Evolutionary conservation across 495 filamentous ascomycete species (phyloP), one percentile per base, ranked within the genome.

Genomic region (Amphirosellinia nigrospora): DNA sequence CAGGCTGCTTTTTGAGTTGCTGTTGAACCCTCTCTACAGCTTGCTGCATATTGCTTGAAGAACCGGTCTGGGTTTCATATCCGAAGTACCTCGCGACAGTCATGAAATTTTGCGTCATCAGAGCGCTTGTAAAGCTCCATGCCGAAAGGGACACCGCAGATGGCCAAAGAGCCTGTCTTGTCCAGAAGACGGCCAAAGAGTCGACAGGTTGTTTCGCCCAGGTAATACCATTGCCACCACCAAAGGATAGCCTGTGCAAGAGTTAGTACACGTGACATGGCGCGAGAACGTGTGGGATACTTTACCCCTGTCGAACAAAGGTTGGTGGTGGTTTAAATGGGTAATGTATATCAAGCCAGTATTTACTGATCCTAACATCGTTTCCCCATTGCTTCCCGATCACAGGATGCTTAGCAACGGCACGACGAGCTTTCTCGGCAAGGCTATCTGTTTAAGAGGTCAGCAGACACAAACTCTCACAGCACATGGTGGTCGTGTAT

Each of bases 271-370:
- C 34, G 23, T 19, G 2, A n/a, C 59, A 36, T 41, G n/a, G 21
- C 28, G 4, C 8, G 23, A 34, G 21, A 2, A 39, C 1, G 8
- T 26, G 15, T 43, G 6, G 15, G 11, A 15, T 11, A 46, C 78
- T 32, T 28, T 80, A 85, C 83, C 82, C 83, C 52, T 72, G 71
- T 28, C 74, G 74, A 50, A 78, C 74, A 66, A 78, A 82, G 34
- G 72, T 78, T n/a, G 82, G 82, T 8, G 83, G 80, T 48, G 82
- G 80, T 10, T 67, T 70, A 26, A 66, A 72, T 0, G 83, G 83
- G 59, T 79, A 84, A 19, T 79, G 72, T 3, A 84, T 50, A 26
- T 84, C 79, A 52, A 85, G 72, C 81, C 80, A 83, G 43, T 59
- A 75, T 46, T 68, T 72, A 13, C 62, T 52, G 7, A 82, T n/a